phyloP scores from a whole-genome alignment of 345 rosid genomes.

The Heritiera littoralis region DNA sequence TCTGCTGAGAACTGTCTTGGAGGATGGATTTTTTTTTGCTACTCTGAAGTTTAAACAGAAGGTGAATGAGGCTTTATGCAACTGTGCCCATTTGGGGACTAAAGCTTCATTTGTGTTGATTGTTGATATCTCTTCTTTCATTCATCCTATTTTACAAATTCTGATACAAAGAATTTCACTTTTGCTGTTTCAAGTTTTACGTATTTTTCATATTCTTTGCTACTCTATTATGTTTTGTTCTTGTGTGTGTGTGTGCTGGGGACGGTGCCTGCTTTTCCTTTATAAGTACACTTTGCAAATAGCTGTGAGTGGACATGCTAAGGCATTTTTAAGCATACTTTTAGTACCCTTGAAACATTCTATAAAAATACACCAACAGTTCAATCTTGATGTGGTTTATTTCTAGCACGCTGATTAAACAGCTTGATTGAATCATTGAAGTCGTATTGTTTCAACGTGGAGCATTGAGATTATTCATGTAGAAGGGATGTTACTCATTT shows the following conservation, averaged over 20 bases:
- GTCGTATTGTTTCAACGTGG: neutral
- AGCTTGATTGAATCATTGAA: neutral
- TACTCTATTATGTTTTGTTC: too few relatives aligned
- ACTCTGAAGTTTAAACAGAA: too few relatives aligned
- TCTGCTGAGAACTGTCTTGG: too few relatives aligned
- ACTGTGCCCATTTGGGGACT: neutral
- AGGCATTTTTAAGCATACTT: neutral
- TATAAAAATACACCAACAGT: neutral
- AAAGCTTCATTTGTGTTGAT: neutral
- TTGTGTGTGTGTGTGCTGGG: too few relatives aligned
- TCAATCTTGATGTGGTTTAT: neutral
- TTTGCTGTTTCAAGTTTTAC: neutral
- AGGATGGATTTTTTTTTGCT: too few relatives aligned
- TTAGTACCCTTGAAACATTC: neutral
- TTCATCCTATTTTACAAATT: too few relatives aligned
- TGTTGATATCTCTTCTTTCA: neutral
- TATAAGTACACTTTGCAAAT: neutral
- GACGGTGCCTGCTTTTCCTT: neutral
- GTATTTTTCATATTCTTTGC: neutral
- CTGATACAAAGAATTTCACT: neutral
- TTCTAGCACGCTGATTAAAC: neutral
- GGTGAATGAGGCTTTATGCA: too few relatives aligned
- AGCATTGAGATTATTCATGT: constrained; percentile 2
- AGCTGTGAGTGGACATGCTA: too few relatives aligned
- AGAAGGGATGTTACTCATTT: neutral